Percentiles rank a stretch among this genome's conserved stretches.
phyloP scores from a whole-genome alignment of 2,329 filamentous ascomycete species.

The Cercospora janseana region DNA sequence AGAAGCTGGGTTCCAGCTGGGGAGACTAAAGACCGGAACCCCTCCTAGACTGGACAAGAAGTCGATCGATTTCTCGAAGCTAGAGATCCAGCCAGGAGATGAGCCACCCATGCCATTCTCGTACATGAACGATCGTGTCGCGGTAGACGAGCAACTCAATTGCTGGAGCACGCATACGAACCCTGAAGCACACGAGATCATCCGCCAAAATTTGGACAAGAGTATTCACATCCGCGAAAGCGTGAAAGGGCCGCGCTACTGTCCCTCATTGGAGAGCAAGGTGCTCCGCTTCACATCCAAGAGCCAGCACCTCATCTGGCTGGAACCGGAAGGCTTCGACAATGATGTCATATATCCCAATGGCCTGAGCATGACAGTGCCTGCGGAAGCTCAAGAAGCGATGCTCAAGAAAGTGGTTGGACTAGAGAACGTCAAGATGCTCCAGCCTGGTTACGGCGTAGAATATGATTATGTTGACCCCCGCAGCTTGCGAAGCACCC shows the following conservation, averaged over 20 bases:
- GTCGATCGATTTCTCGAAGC: conserved; percentile 72
- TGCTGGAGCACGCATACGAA: conserved; percentile 91
- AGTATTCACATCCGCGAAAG: conserved; percentile 95
- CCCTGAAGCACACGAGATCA: conserved; percentile 73
- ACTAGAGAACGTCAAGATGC: conserved; percentile 84
- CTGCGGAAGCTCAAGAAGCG: conserved; percentile 78
- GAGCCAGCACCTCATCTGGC: conserved; percentile 83
- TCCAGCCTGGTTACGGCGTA: conserved; percentile 93
- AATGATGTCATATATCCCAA: conserved; percentile 92
- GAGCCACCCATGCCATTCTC: conserved; percentile 87
- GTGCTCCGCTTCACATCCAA: conserved; percentile 83
- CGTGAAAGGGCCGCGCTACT: conserved; percentile 91
- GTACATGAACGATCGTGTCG: conserved; percentile 76
- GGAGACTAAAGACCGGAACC: conserved; percentile 91
- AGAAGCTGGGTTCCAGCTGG: conserved; percentile 84
- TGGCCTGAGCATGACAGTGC: conserved; percentile 94
- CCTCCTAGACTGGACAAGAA: conserved; percentile 80
- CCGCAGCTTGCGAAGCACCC: conserved; percentile 76
- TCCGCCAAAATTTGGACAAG: conserved; percentile 87
- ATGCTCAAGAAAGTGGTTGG: conserved; percentile 85
- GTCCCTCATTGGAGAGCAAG: conserved; percentile 92
- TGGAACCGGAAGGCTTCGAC: conserved; percentile 92
- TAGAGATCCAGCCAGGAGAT: conserved; percentile 77
- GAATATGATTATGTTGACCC: conserved; percentile 99
- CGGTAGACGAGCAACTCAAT: conserved; percentile 76